Conservation (phyloP, 176 grass and related monocot species). For the Musa itinerans region DNA sequence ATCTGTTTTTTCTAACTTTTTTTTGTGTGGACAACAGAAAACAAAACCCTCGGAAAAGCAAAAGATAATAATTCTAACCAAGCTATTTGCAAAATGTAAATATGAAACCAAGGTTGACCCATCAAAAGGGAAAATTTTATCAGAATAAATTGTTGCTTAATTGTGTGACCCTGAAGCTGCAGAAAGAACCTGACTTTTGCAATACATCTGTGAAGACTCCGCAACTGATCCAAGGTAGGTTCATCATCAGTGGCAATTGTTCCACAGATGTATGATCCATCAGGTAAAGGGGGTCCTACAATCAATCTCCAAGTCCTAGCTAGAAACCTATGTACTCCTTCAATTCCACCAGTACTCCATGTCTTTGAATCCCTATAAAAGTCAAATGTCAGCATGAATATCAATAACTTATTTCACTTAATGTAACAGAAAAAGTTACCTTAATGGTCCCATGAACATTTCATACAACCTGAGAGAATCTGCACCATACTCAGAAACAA, state of each 20-base stretch:
- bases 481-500: constrained; percentile 90
- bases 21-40: background rate
- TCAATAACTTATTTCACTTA: background rate
- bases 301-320: constrained; percentile 87
- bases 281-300: constrained; percentile 52
- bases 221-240: constrained; percentile 71
- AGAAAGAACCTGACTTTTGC: constrained; percentile 41
- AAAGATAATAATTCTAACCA: background rate
- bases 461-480: constrained; percentile 97
- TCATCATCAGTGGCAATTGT: constrained; percentile 39
- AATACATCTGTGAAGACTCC: constrained; percentile 83
- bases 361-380: constrained; percentile 74
- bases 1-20: background rate
- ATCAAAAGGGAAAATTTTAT: background rate
- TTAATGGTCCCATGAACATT: constrained; percentile 99
- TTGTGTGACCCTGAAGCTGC: background rate
- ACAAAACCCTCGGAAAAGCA: background rate
- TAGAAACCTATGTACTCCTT: constrained; percentile 93
- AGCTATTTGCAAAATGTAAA: background rate
- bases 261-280: constrained; percentile 72
- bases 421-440: constrained; percentile 24
- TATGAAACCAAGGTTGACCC: background rate
- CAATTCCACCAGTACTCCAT: constrained; percentile 93
- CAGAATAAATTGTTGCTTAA: background rate
- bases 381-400: background rate